Evolutionary conservation across 805 yeast genomes (phyloP), one percentile per base, ranked within the genome.

Genomic region (Huiozyma sinensis): DNA sequence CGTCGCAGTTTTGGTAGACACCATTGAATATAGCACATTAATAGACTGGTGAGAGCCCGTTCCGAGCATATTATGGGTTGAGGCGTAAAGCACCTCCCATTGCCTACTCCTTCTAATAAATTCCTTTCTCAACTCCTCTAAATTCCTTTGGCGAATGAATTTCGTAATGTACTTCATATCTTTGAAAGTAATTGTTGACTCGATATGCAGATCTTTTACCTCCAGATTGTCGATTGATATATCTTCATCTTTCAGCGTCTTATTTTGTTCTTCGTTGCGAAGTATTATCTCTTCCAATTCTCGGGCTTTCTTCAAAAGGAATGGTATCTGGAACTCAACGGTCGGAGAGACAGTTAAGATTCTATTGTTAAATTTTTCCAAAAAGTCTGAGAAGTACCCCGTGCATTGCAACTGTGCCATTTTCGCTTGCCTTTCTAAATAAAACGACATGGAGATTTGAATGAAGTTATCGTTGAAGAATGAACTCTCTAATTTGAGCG

Each of bases 321-420:
- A 70, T 0, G 98, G 98, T 4, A 77, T 64, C 0, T 80, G 77
- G 54, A 84, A 83, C 13, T 73, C 69, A 0, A 89, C 89, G 42
- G 88, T 76, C 0, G 98, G 97, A 6, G 97, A 89, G 0, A 86
- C 74, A 3, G 95, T 85, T 28, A 90, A 64, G 4, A 78, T 65
- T 47, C 86, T 66, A n/a, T 66, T 66, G 12, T 68, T 58, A 42
- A 79, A 65, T 31, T 61, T 53, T 11, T 61, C 57, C 6, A 70
- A 49, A 48, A 70, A 70, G 3, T 65, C 68, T 30, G 60, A 50
- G 38, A 66, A 70, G 48, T 61, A 67, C 0, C 65, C 66, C 6
- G 40, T 43, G 30, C 47, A 48, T 9, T 44, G 47, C 5, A 49
- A 51, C 1, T 42, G 49, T 10, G 52, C 55, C 7, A 48, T 45